Conservation (phyloP, 768 basidiomycete species). For the Lactarius vividus region DNA sequence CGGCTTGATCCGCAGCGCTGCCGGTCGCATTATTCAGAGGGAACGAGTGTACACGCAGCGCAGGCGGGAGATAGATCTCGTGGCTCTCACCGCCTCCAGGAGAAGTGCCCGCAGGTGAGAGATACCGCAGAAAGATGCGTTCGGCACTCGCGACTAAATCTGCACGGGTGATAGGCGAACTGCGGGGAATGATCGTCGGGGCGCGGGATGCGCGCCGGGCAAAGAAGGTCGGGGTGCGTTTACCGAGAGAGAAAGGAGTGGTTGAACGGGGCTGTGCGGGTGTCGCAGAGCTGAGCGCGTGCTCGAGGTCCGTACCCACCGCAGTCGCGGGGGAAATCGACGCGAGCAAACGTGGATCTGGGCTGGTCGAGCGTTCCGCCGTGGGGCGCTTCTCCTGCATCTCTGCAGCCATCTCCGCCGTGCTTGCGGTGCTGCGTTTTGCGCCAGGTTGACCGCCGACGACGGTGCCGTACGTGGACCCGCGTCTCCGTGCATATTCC, state of each 20-base stretch:
- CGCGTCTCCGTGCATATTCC: conserved; percentile 87
- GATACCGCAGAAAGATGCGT: conserved; percentile 93
- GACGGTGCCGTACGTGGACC: conserved; percentile 90
- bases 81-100: conserved; percentile 85
- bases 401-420: conserved; percentile 61
- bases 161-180: conserved; percentile 82
- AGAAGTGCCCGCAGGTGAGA: conserved; percentile 75
- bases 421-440: conserved; percentile 82
- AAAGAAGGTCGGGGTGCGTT: conserved; percentile 75
- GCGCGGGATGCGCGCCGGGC: conserved; percentile 79
- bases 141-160: conserved; percentile 93
- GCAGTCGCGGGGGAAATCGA: conserved; percentile 50
- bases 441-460: conserved; percentile 64
- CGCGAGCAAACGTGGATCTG: conserved; percentile 42
- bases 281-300: conserved; percentile 31
- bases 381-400: conserved; percentile 64
- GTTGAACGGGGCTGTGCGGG: conserved; percentile 55
- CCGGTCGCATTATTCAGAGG: conserved; percentile 78
- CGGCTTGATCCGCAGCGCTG: conserved; percentile 60
- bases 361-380: conserved; percentile 53
- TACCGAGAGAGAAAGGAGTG: conserved; percentile 76
- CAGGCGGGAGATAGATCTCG: conserved; percentile 95
- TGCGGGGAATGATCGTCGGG: conserved; percentile 91
- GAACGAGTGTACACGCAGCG: conserved; percentile 88
- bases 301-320: conserved; percentile 39